These are phyloP conservation scores for Herpetomonas samuelpessoai DNA, from an alignment of 208 protist genomes.

Conservation along the genomic window DNA sequence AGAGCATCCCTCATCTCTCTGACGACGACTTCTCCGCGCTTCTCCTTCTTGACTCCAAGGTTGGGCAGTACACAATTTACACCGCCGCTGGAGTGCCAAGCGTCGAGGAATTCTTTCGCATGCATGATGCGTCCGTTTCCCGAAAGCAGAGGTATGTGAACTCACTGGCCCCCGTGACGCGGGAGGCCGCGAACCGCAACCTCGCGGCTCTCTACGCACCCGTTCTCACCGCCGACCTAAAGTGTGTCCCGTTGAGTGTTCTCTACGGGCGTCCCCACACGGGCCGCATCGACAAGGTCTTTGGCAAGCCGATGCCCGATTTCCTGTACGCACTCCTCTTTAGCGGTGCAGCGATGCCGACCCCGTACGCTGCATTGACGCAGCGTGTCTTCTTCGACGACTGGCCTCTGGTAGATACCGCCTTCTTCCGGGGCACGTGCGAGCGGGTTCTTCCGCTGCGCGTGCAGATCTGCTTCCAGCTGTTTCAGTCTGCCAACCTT, in stretches of 20 bases:
- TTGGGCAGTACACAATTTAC: conserved; percentile 30
- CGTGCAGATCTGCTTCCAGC: conserved; percentile 71
- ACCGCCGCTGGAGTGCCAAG: conserved; percentile 10
- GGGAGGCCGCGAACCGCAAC: conserved; percentile 35
- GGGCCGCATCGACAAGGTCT: conserved; percentile 20
- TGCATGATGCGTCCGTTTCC: conserved; percentile 8
- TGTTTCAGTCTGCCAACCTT: conserved; percentile 30
- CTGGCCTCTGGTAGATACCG: conserved; percentile 83
- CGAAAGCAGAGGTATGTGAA: not conserved
- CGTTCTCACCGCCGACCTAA: conserved; percentile 30
- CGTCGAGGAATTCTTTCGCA: conserved; percentile 28
- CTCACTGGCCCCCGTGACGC: conserved; percentile 1
- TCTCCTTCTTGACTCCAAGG: conserved; percentile 32
- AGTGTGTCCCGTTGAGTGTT: conserved; percentile 25
- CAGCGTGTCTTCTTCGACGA: conserved; percentile 67
- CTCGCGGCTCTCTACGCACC: conserved; percentile 50
- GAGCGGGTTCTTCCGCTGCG: conserved; percentile 76
- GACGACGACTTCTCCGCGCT: conserved; percentile 38
- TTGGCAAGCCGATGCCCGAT: conserved; percentile 59
- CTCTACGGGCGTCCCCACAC: conserved; percentile 34
- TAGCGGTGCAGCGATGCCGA: conserved; percentile 53
- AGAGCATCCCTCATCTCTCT: conserved; percentile 23
- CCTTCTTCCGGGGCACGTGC: conserved; percentile 59
- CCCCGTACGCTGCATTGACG: conserved; percentile 57
- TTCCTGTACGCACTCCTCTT: conserved; percentile 72